Evolutionary conservation across 1,139 yeast genomes (phyloP), one percentile per base, ranked within the genome.

Genomic region (Lodderomyces margitis): DNA sequence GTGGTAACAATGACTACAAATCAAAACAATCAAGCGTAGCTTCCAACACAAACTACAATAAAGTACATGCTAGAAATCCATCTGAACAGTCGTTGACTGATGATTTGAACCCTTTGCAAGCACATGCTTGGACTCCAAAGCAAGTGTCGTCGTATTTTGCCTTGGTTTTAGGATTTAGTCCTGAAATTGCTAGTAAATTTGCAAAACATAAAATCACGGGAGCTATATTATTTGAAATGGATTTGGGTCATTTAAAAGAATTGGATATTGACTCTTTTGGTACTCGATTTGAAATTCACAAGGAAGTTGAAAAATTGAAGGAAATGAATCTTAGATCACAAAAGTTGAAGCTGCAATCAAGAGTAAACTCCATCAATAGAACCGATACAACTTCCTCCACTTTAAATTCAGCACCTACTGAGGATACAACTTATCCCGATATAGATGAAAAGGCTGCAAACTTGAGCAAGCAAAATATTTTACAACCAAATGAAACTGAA

Each of bases 241-340:
- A 91, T 56, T 73, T 91, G 51, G 78, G 88, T 1, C 87, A 87
- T 55, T 73, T 92, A 55, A 92, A 92, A 59, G 98, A 92, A 61
- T 70, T 92, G 45, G 98, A 91, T 48, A 92, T 92, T 41, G 76
- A 81, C 42, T 87, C 96, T 3, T 92, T 92, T 68, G 99, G 99
- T 17, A 91, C 97, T 1, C 74, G 99, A 46, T 92, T 89, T 64
- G 96, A 91, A 61, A 79, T 94, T 34, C 83, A 82, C 60, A 88
- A 88, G 58, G 96, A 87, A 59, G 91, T 92, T 55, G 95, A 87
- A 59, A 77, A 80, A 36, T 73, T 91, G 51, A 70, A 71, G 47
- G 60, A 66, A 40, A 53, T 61, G 25, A 37, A 38, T 35, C 16
- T 25, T n/a, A 39, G 46, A 34, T 40, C 42, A 25, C 42, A 38